phyloP scores from a whole-genome alignment of 2,329 filamentous ascomycete species.

The Fusarium oligoseptatum region DNA sequence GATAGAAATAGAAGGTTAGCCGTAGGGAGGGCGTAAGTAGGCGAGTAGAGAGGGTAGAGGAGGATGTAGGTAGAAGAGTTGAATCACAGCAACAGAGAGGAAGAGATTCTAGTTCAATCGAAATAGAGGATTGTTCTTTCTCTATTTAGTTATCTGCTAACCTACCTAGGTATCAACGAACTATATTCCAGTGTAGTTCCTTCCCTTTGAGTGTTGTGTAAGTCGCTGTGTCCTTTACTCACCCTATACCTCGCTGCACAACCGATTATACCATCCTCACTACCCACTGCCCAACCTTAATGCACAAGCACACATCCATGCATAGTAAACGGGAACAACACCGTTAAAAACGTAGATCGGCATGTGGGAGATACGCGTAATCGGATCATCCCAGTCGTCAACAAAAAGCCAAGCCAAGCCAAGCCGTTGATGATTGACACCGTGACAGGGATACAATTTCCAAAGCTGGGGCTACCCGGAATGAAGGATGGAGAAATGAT shows the following conservation, averaged over 20 bases:
- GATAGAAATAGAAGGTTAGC: neutral
- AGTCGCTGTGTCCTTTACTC: neutral
- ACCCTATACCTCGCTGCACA: neutral
- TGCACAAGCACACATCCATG: neutral
- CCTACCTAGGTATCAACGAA: neutral
- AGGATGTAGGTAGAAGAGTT: neutral
- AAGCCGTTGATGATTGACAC: conserved; percentile 1
- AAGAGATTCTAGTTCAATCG: neutral
- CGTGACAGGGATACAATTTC: conserved; percentile 18
- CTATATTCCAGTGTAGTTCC: neutral
- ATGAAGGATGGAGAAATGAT: neutral
- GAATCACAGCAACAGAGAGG: neutral
- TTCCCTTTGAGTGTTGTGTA: neutral
- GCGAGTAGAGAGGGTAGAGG: neutral
- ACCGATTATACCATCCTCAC: neutral
- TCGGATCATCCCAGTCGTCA: neutral
- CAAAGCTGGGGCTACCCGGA: neutral
- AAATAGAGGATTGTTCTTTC: neutral
- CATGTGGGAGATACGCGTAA: neutral
- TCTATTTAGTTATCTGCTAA: neutral
- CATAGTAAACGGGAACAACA: neutral
- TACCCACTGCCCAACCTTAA: neutral
- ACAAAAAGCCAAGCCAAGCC: neutral
- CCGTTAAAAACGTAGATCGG: neutral
- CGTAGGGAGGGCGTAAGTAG: neutral